Conservation (phyloP, 1,139 yeast species). For the Diutina siamensis region DNA sequence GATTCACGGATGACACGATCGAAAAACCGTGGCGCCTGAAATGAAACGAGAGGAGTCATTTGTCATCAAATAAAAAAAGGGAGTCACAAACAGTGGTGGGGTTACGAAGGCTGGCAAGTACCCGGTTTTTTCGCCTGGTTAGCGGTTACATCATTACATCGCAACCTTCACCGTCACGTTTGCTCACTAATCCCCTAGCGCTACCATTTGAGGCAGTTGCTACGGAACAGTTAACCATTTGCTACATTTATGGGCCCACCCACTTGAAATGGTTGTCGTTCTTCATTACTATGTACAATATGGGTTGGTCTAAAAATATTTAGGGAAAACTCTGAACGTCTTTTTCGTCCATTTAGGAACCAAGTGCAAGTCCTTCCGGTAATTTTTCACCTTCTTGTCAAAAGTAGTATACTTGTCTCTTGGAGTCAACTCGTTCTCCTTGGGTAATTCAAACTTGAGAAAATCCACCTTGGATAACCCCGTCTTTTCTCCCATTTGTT, state of each 20-base stretch:
- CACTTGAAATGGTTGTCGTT: no score
- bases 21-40: background rate
- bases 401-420: slow-evolving; percentile 83
- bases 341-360: slow-evolving; percentile 87
- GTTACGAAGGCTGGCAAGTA: no score
- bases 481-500: slow-evolving; percentile 24
- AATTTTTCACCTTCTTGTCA: slow-evolving; percentile 59
- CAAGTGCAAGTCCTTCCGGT: slow-evolving; percentile 80
- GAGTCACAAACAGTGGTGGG: background rate
- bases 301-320: slow-evolving; percentile 56
- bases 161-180: no score
- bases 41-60: background rate
- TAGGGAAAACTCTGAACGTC: slow-evolving; percentile 73
- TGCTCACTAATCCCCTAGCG: no score
- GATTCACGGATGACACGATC: background rate
- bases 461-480: slow-evolving; percentile 18
- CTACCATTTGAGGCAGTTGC: no score
- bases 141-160: no score
- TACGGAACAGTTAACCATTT: no score
- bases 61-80: background rate
- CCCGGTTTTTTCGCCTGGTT: no score
- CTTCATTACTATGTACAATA: slow-evolving; percentile 4
- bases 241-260: no score
- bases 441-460: slow-evolving; percentile 53
- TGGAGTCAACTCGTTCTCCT: slow-evolving; percentile 68